Percentiles rank a stretch among this genome's conserved stretches.
Conservation (phyloP, 2,329 filamentous ascomycete species). For the Amylocarpus encephaloides region DNA sequence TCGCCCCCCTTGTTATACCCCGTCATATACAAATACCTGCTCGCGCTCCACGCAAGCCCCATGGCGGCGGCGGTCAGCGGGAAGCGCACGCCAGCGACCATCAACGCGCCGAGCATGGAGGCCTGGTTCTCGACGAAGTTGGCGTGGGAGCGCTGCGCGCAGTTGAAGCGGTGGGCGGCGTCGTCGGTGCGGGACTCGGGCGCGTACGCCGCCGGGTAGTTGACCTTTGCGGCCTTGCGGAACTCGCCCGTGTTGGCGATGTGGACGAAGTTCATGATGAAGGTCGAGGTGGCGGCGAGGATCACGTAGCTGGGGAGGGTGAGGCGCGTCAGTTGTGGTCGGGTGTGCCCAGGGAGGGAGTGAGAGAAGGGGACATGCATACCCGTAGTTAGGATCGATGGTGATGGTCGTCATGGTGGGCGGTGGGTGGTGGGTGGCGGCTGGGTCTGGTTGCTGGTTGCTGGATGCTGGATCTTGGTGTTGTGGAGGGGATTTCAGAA, state of each 20-base stretch:
- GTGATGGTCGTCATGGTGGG: no score
- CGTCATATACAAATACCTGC: constrained; percentile 46
- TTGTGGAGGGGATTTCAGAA: no score
- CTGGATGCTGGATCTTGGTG: no score
- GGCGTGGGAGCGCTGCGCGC: constrained; percentile 55
- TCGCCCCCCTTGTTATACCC: constrained; percentile 37
- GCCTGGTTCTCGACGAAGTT: constrained; percentile 59
- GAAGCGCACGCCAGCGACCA: constrained; percentile 51
- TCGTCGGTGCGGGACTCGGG: constrained; percentile 25
- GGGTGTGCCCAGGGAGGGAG: no score
- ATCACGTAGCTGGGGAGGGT: constrained; percentile 50
- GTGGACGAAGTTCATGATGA: constrained; percentile 53
- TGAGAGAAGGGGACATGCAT: no score
- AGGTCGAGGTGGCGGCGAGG: constrained; percentile 47
- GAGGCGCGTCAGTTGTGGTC: no score
- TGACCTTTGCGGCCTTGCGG: constrained; percentile 47
- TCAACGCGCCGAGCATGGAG: constrained; percentile 44
- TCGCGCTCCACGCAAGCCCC: constrained; percentile 47
- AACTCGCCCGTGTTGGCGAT: constrained; percentile 38
- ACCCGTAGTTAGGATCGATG: no score
- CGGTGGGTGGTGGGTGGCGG: no score
- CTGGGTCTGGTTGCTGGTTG: no score
- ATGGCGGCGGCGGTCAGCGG: constrained; percentile 44
- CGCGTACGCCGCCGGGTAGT: constrained; percentile 52
- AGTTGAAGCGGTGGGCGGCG: constrained; percentile 51